These are phyloP conservation scores for Neonectria sp. DNA, from an alignment of 2,329 filamentous ascomycete species.

Conservation along the genomic window DNA sequence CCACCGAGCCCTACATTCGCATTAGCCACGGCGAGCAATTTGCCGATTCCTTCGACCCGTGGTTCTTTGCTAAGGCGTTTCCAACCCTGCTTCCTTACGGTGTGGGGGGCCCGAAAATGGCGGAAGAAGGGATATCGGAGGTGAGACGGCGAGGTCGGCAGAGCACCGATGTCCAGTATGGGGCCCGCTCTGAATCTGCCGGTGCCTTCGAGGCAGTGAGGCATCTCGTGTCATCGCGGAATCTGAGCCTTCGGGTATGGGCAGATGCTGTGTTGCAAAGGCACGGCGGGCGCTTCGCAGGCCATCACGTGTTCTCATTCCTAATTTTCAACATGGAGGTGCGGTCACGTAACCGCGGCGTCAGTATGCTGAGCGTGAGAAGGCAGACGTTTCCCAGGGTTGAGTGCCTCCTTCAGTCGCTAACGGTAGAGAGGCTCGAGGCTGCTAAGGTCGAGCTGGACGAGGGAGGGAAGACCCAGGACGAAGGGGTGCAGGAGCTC, in stretches of 20 bases:
- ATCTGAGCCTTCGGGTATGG: neutral
- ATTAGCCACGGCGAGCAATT: too few species aligned
- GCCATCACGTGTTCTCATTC: slow-evolving; percentile 15
- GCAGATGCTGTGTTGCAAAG: neutral
- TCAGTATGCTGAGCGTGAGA: slow-evolving; percentile 18
- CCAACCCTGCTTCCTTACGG: too few species aligned
- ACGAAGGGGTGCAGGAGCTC: neutral
- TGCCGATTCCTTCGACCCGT: too few species aligned
- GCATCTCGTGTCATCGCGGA: neutral
- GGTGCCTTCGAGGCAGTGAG: too few species aligned
- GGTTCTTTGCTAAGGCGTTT: too few species aligned
- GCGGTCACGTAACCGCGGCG: slow-evolving; percentile 8
- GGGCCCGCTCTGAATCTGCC: too few species aligned
- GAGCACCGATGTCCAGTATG: too few species aligned
- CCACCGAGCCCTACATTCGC: too few species aligned
- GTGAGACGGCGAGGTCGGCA: too few species aligned
- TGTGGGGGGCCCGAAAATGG: too few species aligned
- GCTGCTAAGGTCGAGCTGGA: neutral
- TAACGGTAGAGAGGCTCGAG: neutral
- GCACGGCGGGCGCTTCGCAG: slow-evolving; percentile 13
- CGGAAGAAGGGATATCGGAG: too few species aligned
- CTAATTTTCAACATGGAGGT: slow-evolving; percentile 21
- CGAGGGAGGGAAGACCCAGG: neutral
- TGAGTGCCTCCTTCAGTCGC: neutral
- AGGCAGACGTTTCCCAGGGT: neutral